phyloP scores from a whole-genome alignment of 2,329 filamentous ascomycete genomes.

The Dendryphion nanum region DNA sequence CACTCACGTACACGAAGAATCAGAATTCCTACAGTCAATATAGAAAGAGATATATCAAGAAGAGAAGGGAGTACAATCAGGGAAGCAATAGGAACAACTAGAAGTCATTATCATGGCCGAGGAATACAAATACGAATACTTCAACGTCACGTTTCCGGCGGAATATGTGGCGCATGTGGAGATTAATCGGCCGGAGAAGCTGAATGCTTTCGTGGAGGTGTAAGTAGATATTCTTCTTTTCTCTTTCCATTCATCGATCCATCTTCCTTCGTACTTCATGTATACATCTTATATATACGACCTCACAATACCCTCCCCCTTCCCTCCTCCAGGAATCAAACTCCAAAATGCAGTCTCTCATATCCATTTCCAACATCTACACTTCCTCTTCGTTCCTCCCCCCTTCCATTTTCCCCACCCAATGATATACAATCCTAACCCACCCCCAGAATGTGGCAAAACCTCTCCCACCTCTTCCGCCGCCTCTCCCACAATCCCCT shows the following conservation, averaged over 20 bases:
- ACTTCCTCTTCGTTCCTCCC: neutral
- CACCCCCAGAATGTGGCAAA: conserved; percentile 70
- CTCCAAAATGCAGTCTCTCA: too few relatives aligned
- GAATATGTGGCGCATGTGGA: conserved; percentile 84
- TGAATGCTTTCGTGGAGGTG: conserved; percentile 81
- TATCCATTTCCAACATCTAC: neutral
- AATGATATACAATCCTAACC: neutral
- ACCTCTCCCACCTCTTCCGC: conserved; percentile 71
- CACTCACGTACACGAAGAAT: too few relatives aligned
- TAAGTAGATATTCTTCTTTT: conserved; percentile 34
- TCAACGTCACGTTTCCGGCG: conserved; percentile 69
- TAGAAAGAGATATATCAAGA: neutral
- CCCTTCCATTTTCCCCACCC: neutral
- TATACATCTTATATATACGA: too few relatives aligned
- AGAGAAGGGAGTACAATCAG: neutral
- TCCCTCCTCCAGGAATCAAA: neutral
- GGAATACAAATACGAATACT: conserved; percentile 59
- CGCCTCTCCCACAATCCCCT: conserved; percentile 69
- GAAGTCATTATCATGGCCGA: conserved; percentile 8
- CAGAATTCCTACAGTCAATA: too few relatives aligned
- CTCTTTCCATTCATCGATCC: neutral
- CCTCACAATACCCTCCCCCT: neutral
- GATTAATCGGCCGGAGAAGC: conserved; percentile 81
- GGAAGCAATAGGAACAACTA: neutral
- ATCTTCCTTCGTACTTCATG: neutral